These are phyloP conservation scores for Saksenaea vasiformis DNA, from an alignment of 371 early-diverging fungal genomes.

Conservation along the genomic window DNA sequence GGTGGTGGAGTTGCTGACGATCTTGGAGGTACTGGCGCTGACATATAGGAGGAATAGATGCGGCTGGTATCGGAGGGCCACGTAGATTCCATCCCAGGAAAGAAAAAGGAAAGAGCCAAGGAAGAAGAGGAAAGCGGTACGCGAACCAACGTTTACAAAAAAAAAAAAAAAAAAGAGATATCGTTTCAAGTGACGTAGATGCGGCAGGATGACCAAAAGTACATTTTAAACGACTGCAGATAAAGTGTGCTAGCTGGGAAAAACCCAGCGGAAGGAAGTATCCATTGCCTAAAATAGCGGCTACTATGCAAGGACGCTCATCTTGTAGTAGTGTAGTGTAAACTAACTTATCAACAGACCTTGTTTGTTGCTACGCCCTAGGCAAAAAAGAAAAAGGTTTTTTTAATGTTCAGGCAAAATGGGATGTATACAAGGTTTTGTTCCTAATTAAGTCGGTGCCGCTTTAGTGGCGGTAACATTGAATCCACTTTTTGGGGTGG, in stretches of 20 bases:
- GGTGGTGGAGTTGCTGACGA: no score
- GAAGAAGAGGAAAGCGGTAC: slow-evolving; percentile 4
- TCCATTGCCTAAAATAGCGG: not conserved
- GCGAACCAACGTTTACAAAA: not conserved
- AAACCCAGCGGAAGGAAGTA: not conserved
- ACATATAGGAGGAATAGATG: slow-evolving; percentile 8
- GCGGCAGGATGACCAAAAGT: no score
- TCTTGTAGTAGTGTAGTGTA: not conserved
- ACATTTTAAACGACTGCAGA: no score
- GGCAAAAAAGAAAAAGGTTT: no score
- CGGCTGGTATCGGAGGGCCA: slow-evolving; percentile 23
- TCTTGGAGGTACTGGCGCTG: not conserved
- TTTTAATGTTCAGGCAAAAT: no score
- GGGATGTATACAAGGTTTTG: no score
- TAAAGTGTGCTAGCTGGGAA: not conserved
- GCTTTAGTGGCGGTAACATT: no score
- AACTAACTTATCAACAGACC: no score
- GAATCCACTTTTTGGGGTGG: no score
- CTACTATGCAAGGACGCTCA: not conserved
- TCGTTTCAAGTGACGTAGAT: slow-evolving; percentile 5
- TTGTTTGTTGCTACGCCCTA: no score
- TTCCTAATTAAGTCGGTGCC: no score
- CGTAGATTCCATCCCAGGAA: slow-evolving; percentile 19
- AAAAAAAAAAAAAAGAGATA: not conserved
- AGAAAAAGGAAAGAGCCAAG: slow-evolving; percentile 9